These are phyloP conservation scores for Trichosanthes cucumerina DNA, from an alignment of 306 rosid genomes.

Conservation along the genomic window DNA sequence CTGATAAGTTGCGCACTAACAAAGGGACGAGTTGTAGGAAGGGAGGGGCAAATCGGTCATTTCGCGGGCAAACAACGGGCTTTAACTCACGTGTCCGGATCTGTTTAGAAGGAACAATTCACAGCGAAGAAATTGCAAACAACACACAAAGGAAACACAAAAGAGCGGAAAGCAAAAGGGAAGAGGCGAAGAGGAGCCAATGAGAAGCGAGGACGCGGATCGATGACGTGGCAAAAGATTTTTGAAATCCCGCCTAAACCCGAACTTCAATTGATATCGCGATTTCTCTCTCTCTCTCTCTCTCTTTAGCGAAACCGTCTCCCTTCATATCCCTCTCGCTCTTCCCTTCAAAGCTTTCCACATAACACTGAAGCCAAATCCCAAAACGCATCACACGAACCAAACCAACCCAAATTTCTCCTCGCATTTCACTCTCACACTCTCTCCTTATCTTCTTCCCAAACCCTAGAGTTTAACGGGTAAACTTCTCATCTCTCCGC, in stretches of 20 bases:
- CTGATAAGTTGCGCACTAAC: neutral
- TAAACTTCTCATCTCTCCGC: conserved; percentile 15
- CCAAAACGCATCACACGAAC: neutral
- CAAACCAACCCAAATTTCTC: neutral
- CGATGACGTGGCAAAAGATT: conserved; percentile 40
- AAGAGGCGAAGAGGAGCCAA: neutral
- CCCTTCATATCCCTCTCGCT: conserved; percentile 20
- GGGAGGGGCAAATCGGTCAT: neutral
- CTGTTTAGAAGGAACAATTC: neutral
- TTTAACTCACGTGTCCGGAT: conserved; percentile 13
- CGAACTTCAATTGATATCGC: conserved; percentile 42
- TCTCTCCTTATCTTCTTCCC: conserved; percentile 10
- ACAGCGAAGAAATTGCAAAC: conserved; percentile 13
- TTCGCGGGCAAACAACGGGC: neutral
- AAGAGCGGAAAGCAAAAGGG: neutral
- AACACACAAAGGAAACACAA: conserved; percentile 63
- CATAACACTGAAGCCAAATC: neutral
- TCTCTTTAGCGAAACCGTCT: neutral
- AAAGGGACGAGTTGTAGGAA: neutral
- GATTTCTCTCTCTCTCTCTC: conserved; percentile 15
- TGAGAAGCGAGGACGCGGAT: conserved; percentile 24
- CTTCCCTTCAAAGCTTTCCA: neutral
- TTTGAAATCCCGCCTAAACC: conserved; percentile 90
- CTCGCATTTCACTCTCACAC: neutral
- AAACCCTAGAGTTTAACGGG: conserved; percentile 16